phyloP scores from a whole-genome alignment of 495 filamentous ascomycete genomes.

The Hypoxylon perforatum region DNA sequence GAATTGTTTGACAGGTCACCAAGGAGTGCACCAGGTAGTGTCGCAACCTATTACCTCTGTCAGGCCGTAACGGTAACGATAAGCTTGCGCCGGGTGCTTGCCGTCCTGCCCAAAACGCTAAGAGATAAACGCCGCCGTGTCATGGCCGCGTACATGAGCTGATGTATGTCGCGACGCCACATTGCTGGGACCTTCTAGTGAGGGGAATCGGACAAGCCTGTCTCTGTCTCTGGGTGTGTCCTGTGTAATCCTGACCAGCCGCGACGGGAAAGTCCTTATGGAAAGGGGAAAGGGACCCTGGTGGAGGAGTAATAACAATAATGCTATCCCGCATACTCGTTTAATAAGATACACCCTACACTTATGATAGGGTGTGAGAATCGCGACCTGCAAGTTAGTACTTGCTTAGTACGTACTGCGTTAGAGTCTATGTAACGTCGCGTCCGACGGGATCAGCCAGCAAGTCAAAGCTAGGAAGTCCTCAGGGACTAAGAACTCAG shows the following conservation, averaged over 20 bases:
- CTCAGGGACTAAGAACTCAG: neutral
- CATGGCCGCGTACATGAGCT: neutral
- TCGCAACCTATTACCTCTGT: conserved; percentile 4
- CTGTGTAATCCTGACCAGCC: conserved; percentile 9
- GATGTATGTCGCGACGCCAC: conserved; percentile 23
- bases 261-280: conserved; percentile 10
- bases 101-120: conserved; percentile 16
- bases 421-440: conserved; percentile 40
- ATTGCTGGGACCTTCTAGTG: conserved; percentile 16
- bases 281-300: neutral
- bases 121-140: neutral
- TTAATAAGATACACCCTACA: neutral
- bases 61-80: neutral
- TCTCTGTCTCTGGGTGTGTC: neutral
- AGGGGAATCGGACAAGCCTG: conserved; percentile 14
- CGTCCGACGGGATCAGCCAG: conserved; percentile 16
- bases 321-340: conserved; percentile 7
- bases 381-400: conserved; percentile 6
- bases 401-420: conserved; percentile 19
- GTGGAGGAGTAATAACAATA: conserved; percentile 8
- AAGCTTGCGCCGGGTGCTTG: conserved; percentile 7
- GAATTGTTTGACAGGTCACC: neutral
- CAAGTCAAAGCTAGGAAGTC: neutral
- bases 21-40: neutral
- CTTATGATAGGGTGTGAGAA: conserved; percentile 19